These are phyloP conservation scores for Elsinoe necatrix DNA, from an alignment of 2,329 filamentous ascomycete species.

Conservation along the genomic window DNA sequence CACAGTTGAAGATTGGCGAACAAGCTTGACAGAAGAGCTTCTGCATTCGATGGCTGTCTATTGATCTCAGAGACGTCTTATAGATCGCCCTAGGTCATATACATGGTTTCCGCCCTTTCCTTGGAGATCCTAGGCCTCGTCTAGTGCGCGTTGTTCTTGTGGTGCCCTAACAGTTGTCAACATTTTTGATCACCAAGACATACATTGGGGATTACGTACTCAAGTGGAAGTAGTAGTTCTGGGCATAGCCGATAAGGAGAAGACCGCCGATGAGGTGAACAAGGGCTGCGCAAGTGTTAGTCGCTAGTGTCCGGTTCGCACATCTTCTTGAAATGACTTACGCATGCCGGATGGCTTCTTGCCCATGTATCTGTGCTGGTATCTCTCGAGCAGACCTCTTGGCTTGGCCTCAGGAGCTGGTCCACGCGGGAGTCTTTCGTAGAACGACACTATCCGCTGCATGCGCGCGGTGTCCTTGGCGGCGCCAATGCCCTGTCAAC, in stretches of 20 bases:
- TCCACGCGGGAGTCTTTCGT: slow-evolving; percentile 95
- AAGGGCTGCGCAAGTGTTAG: slow-evolving; percentile 54
- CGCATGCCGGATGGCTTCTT: slow-evolving; percentile 83
- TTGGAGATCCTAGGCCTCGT: neutral
- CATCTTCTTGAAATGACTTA: slow-evolving; percentile 42
- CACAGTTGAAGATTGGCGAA: neutral
- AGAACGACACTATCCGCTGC: slow-evolving; percentile 97
- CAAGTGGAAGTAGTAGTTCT: slow-evolving; percentile 99
- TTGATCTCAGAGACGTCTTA: neutral
- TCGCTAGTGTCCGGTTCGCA: slow-evolving; percentile 2
- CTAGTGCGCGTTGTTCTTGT: slow-evolving; percentile 99
- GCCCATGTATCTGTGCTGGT: slow-evolving; percentile 83
- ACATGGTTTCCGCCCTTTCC: neutral
- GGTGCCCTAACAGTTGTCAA: slow-evolving; percentile 61
- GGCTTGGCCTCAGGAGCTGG: slow-evolving; percentile 74
- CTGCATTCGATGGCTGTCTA: neutral
- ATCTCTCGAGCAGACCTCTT: slow-evolving; percentile 75
- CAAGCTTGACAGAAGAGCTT: neutral
- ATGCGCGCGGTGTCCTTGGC: slow-evolving; percentile 94
- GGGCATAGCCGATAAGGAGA: slow-evolving; percentile 77
- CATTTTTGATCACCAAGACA: slow-evolving; percentile 13
- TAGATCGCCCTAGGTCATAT: neutral
- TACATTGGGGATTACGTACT: slow-evolving; percentile 55
- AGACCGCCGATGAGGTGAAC: slow-evolving; percentile 75
- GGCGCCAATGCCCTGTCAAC: slow-evolving; percentile 73